phyloP scores from a whole-genome alignment of 2,329 filamentous ascomycete genomes.

The Ceratocystis smalleyi region DNA sequence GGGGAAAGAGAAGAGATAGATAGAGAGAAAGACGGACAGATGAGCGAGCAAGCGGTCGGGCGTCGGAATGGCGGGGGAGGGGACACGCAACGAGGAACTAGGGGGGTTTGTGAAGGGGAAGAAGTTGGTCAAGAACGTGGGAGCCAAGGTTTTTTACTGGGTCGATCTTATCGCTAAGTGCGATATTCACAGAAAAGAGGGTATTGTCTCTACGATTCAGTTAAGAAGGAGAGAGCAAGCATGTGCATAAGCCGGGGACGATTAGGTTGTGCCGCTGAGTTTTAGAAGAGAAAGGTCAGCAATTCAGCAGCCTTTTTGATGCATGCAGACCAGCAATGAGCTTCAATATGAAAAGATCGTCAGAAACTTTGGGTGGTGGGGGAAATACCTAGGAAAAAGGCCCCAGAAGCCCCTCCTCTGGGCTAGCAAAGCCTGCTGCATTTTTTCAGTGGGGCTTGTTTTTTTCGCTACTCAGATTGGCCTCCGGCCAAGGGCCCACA shows the following conservation, averaged over 20 bases:
- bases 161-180: background rate
- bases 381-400: background rate
- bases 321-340: background rate
- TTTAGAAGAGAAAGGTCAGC: background rate
- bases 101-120: background rate
- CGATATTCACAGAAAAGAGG: background rate
- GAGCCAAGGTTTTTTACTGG: background rate
- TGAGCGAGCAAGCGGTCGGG: background rate
- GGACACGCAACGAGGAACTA: background rate
- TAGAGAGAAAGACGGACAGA: background rate
- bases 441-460: conserved; percentile 2
- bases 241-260: background rate
- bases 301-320: background rate
- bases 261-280: background rate
- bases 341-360: background rate
- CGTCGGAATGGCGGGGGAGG: background rate
- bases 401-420: background rate
- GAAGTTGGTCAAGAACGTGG: background rate
- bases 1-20: background rate
- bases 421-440: background rate
- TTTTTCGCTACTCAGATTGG: background rate
- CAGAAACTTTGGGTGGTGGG: background rate
- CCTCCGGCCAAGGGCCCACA: too few species aligned
- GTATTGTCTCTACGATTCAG: background rate
- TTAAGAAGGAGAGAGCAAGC: conserved; percentile 7